Conservation (phyloP, 495 filamentous ascomycete species). For the Talaromyces ruber region DNA sequence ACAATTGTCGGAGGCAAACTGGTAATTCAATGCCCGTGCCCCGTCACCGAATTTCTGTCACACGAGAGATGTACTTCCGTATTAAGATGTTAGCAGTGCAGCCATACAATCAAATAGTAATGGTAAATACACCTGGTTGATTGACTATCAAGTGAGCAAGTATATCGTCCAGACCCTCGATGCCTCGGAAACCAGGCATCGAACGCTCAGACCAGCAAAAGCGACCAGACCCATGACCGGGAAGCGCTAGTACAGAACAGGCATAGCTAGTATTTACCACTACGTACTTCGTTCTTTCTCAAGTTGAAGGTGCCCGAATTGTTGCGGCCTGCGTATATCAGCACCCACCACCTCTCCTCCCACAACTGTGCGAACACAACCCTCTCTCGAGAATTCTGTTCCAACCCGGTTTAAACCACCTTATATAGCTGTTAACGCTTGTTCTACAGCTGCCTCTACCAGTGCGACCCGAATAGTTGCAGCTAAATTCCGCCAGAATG, state of each 20-base stretch:
- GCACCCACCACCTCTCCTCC: not conserved
- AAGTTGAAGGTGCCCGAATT: not conserved
- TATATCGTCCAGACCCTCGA: not conserved
- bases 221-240: not conserved
- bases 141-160: not conserved
- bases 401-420: not conserved
- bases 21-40: not conserved
- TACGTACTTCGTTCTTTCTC: not conserved
- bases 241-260: not conserved
- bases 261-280: not conserved
- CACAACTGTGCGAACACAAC: not conserved
- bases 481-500: conserved; percentile 30
- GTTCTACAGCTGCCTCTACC: not conserved
- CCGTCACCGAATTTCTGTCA: not conserved
- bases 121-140: too few relatives aligned
- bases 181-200: not conserved
- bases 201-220: not conserved
- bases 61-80: not conserved
- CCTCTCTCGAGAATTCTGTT: not conserved
- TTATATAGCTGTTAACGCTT: not conserved
- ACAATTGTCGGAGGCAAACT: conserved; percentile 1
- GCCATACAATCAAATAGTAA: not conserved
- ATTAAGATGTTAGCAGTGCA: not conserved
- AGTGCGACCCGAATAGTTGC: conserved; percentile 2
- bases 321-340: conserved; percentile 5